These are phyloP conservation scores for Paecilomyces fulvus DNA, from an alignment of 2,329 filamentous ascomycete genomes.

Conservation along the genomic window DNA sequence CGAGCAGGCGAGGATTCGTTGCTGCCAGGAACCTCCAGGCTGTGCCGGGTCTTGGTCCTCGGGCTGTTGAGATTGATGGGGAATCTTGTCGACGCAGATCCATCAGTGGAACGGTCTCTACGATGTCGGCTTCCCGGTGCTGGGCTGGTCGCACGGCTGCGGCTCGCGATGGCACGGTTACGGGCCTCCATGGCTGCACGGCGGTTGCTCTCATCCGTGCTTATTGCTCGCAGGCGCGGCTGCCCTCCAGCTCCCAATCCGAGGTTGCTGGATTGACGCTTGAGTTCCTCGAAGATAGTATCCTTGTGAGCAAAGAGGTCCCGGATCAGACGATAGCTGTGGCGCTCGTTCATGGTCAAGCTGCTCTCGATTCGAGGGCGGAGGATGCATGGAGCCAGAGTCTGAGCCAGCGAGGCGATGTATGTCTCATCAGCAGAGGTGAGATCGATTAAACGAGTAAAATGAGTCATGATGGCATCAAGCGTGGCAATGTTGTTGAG, in stretches of 20 bases:
- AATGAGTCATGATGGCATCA: slow-evolving; percentile 96
- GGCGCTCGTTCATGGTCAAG: slow-evolving; percentile 90
- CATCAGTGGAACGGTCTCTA: slow-evolving; percentile 66
- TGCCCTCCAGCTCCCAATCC: slow-evolving; percentile 42
- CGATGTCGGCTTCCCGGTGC: slow-evolving; percentile 50
- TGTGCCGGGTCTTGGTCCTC: slow-evolving; percentile 51
- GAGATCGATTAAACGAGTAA: slow-evolving; percentile 90
- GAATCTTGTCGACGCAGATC: slow-evolving; percentile 71
- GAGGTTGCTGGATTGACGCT: slow-evolving; percentile 52
- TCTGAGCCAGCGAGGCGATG: slow-evolving; percentile 61
- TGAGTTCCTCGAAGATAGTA: slow-evolving; percentile 88
- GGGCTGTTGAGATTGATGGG: slow-evolving; percentile 65
- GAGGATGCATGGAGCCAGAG: slow-evolving; percentile 76
- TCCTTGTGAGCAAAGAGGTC: slow-evolving; percentile 93
- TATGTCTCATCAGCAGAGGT: slow-evolving; percentile 93
- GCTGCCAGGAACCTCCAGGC: slow-evolving; percentile 70
- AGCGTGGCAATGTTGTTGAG: slow-evolving; percentile 98
- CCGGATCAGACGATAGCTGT: slow-evolving; percentile 79
- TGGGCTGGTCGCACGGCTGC: slow-evolving; percentile 68
- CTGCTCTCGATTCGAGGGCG: slow-evolving; percentile 81
- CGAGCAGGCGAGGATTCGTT: slow-evolving; percentile 37
- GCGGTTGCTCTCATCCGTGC: slow-evolving; percentile 91
- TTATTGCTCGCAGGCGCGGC: slow-evolving; percentile 73
- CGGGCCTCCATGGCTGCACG: slow-evolving; percentile 91
- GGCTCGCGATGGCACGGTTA: slow-evolving; percentile 64